Evolutionary conservation across 257 asterid genomes (phyloP), one percentile per base, ranked within the genome.

Genomic region (Nicotiana knightiana): DNA sequence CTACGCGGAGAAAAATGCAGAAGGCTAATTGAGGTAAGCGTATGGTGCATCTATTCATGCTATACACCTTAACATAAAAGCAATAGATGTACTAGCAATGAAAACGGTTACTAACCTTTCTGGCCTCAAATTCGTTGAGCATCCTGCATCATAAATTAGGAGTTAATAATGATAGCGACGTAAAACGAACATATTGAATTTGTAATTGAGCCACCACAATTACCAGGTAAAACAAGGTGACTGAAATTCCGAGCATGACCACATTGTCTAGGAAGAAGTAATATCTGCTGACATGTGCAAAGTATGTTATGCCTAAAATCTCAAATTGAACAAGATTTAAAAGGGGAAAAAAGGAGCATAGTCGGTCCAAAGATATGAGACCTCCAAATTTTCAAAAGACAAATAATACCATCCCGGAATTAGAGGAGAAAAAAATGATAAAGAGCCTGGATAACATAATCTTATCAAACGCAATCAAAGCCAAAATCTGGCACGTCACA

Each of bases 171-270:
- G 8, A 26, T 46, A 13, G 54, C 32, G 9, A 65, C 48, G 3
- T 70, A 15, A 30, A 76, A 54, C 35, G 77, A 9, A 81, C 35
- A 39, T 53, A 6, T 17, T 15, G 11, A 15, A 24, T 48, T 35
- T 55, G 67, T 67, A 21, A 68, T 15, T 51, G 83, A 62, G 35
- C 6, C 35, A 17, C 39, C 32, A 35, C 17, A 28, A 67, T 75
- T 89, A 92, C 98, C 97, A 84, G 90, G 87, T 43, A 83, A 71
- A 66, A 89, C 86, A 54, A 86, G 89, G 75, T 87, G 85, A 53
- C 88, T 88, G 64, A 90, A 86, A 76, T 81, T 87, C 43, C 85
- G 91, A 83, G 86, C 90, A 86, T 86, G 89, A 79, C 81, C 77
- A 30, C 73, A 57, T 81, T 90, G 87, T 54, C 86, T 82, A 10